These are phyloP conservation scores for Alternaria sp. DNA, from an alignment of 2,329 filamentous ascomycete species.

Conservation along the genomic window DNA sequence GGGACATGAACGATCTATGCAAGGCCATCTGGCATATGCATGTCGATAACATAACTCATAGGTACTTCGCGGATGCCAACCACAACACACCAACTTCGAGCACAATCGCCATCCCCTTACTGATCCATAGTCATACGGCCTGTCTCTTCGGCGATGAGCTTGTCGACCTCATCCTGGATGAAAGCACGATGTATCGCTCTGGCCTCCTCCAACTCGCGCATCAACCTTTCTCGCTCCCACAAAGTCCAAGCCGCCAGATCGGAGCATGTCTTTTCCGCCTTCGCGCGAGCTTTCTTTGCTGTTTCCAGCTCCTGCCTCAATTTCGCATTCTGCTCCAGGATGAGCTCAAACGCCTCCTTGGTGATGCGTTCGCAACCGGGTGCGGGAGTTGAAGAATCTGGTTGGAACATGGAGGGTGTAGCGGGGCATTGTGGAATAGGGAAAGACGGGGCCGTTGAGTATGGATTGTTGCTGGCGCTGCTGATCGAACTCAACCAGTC, in stretches of 20 bases:
- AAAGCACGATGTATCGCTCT: not conserved
- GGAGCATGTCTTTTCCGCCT: not conserved
- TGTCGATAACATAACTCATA: not conserved
- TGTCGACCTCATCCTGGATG: not conserved
- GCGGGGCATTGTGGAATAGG: too few species aligned
- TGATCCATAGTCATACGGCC: not conserved
- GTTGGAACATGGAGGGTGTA: not conserved
- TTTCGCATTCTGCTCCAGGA: not conserved
- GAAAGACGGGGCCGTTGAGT: not conserved
- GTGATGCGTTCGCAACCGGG: not conserved
- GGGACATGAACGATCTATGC: not conserved
- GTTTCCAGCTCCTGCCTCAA: not conserved
- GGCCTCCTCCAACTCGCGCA: not conserved
- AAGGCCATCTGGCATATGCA: not conserved
- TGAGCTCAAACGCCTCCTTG: not conserved
- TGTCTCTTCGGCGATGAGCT: not conserved
- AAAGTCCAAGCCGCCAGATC: conserved; percentile 4
- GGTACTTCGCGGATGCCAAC: not conserved
- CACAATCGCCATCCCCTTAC: not conserved
- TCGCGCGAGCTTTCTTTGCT: not conserved
- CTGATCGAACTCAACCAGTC: not conserved
- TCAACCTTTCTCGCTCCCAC: not conserved
- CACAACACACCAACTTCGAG: too few species aligned
- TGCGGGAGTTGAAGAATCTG: not conserved
- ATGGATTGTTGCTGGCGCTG: not conserved